Conservation (phyloP, 2,329 filamentous ascomycete species). For the Cordyceps javanica region DNA sequence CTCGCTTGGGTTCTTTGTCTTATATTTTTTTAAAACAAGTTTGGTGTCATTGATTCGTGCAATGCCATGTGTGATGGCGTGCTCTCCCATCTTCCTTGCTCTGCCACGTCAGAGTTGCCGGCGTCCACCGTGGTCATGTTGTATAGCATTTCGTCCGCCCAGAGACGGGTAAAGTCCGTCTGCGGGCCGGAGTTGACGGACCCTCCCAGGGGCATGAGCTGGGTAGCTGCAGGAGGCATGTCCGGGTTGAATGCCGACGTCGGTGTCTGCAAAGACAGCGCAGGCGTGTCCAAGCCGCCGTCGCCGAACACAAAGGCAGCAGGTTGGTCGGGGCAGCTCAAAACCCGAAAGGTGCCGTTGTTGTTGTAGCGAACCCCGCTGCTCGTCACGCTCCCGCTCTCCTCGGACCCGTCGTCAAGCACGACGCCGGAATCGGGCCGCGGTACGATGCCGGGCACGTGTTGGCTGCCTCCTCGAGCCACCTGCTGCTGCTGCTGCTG, state of each 20-base stretch:
- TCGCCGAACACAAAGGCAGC: neutral
- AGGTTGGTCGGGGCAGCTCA: neutral
- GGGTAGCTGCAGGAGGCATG: neutral
- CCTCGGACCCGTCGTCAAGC: constrained; percentile 32
- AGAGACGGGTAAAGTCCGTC: neutral
- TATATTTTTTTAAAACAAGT: neutral
- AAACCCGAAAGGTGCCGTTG: neutral
- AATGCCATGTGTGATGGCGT: neutral
- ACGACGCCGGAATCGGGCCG: constrained; percentile 34
- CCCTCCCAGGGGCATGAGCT: neutral
- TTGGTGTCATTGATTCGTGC: neutral
- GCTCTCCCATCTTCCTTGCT: neutral
- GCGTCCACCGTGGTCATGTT: neutral
- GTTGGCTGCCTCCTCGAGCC: constrained; percentile 14
- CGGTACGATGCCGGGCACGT: constrained; percentile 21
- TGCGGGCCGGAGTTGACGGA: neutral
- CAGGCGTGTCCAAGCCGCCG: neutral
- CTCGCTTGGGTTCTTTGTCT: no score
- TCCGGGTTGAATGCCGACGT: neutral
- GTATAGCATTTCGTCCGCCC: constrained; percentile 2
- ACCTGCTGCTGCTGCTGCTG: constrained; percentile 1
- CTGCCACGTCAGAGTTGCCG: neutral
- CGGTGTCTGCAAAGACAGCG: neutral
- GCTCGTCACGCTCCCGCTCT: constrained; percentile 24
- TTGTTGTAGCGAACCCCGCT: neutral